A percentile compares a stretch with the other conserved stretches of the same genome.
phyloP scores from a whole-genome alignment of 768 basidiomycete species.

The Xerocomus brunneocitrinus region DNA sequence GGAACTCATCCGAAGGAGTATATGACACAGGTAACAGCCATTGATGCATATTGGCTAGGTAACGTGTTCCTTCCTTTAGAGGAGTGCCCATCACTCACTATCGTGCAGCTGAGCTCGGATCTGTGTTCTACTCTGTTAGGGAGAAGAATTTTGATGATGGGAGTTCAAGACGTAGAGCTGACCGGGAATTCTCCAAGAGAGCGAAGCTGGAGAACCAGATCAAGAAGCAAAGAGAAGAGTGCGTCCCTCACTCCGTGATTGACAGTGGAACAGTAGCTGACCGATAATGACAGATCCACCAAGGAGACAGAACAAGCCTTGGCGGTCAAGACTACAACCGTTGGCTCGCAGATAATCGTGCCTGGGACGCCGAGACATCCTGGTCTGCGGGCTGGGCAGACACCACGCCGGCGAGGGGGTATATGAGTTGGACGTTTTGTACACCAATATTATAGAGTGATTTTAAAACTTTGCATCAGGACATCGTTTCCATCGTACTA shows the following conservation, averaged over 20 bases:
- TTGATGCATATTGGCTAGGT: conserved; percentile 98
- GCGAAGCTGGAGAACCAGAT: conserved; percentile 93
- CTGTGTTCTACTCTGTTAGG: conserved; percentile 95
- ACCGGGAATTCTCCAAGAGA: conserved; percentile 86
- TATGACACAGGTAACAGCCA: conserved; percentile 98
- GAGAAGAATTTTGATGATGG: conserved; percentile 96
- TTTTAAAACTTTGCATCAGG: not conserved
- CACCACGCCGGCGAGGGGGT: conserved; percentile 69
- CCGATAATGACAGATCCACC: conserved; percentile 42
- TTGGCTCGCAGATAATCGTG: conserved; percentile 64
- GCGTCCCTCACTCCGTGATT: conserved; percentile 1
- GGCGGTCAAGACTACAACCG: conserved; percentile 48
- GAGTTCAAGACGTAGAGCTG: conserved; percentile 68
- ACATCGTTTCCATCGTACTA: not conserved
- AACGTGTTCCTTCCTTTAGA: conserved; percentile 19
- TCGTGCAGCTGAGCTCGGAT: conserved; percentile 79
- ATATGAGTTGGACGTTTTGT: conserved; percentile 38
- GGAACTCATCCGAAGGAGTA: conserved; percentile 67
- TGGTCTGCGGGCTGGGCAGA: conserved; percentile 65
- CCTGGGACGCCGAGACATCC: conserved; percentile 77
- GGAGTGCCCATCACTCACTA: conserved; percentile 1
- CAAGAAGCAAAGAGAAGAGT: conserved; percentile 75
- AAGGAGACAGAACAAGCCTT: conserved; percentile 58
- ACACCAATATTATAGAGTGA: not conserved
- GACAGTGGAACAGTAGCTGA: conserved; percentile 7